Percentiles rank a stretch among this genome's conserved stretches.
Conservation (phyloP, 140 eudicot genomes). For the Cichorium intybus region DNA sequence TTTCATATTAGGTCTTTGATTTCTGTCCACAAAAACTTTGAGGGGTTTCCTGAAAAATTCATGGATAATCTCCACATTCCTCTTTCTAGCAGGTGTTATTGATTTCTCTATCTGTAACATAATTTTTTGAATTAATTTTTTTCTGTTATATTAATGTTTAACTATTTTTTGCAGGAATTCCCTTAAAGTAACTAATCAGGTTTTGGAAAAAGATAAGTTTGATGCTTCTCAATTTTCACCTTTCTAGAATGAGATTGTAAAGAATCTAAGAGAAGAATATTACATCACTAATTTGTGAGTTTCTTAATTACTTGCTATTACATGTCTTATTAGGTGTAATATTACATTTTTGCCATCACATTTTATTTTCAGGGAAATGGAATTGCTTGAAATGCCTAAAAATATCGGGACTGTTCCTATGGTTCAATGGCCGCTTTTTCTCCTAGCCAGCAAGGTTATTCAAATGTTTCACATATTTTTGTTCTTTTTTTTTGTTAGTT, state of each 20-base stretch:
- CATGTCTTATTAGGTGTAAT: constrained; percentile 2
- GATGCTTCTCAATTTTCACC: constrained; percentile 91
- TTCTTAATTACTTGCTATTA: background rate
- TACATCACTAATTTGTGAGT: constrained; percentile 67
- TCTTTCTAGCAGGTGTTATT: constrained; percentile 46
- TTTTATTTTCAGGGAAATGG: constrained; percentile 69
- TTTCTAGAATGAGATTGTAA: constrained; percentile 88
- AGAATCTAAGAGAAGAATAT: constrained; percentile 86
- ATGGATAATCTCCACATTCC: constrained; percentile 68
- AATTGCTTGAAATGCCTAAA: constrained; percentile 87
- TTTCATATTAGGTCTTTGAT: constrained; percentile 85
- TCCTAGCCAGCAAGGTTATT: constrained; percentile 93
- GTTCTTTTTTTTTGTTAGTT: background rate
- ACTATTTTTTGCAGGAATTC: constrained; percentile 52
- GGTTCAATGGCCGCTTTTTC: constrained; percentile 99
- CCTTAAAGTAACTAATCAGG: constrained; percentile 41
- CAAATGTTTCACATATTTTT: background rate
- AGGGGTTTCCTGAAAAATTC: constrained; percentile 78
- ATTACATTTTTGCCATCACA: background rate
- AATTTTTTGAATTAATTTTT: background rate
- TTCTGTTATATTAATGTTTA: constrained; percentile 8
- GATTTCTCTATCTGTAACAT: background rate
- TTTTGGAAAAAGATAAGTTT: constrained; percentile 45
- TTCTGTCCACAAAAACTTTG: constrained; percentile 88
- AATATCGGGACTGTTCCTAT: constrained; percentile 70